A percentile compares a stretch with the other conserved stretches of the same genome.
Conservation (phyloP, 2,329 filamentous ascomycete genomes). For the Phyllosticta citribraziliensis region DNA sequence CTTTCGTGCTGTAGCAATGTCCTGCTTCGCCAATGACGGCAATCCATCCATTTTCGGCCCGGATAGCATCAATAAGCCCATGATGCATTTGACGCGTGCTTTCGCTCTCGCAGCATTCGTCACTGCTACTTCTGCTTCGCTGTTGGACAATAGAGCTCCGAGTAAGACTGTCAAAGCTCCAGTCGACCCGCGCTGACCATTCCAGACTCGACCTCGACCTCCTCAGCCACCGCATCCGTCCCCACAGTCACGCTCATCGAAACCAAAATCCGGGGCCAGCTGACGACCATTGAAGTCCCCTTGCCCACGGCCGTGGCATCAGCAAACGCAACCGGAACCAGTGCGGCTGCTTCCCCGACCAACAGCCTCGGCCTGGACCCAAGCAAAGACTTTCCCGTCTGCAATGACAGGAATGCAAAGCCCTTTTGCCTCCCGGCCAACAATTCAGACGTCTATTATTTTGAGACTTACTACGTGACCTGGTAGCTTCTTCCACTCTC, state of each 20-base stretch:
- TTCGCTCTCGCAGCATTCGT: not conserved
- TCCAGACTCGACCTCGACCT: constrained; percentile 8
- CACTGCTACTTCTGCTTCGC: not conserved
- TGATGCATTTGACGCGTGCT: not conserved
- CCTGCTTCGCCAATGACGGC: not conserved
- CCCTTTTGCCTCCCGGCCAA: constrained; percentile 30
- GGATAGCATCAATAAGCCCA: not conserved
- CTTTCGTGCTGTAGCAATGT: not conserved
- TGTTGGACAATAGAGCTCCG: not conserved
- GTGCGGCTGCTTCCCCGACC: not conserved
- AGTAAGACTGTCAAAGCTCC: constrained; percentile 5
- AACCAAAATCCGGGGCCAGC: constrained; percentile 15
- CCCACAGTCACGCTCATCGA: constrained; percentile 15
- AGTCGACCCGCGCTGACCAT: constrained; percentile 2
- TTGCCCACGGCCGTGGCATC: constrained; percentile 12
- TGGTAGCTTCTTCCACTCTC: not conserved
- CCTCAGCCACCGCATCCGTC: constrained; percentile 10
- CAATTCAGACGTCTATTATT: constrained; percentile 25
- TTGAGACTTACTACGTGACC: constrained; percentile 26
- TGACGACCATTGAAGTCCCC: constrained; percentile 15
- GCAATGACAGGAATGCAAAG: constrained; percentile 17
- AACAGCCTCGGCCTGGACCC: constrained; percentile 7
- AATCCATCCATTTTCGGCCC: not conserved
- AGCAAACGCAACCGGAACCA: not conserved
- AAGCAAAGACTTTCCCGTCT: constrained; percentile 22